Conservation (phyloP, 345 rosid genomes). For the Eucalyptus pauciflora region DNA sequence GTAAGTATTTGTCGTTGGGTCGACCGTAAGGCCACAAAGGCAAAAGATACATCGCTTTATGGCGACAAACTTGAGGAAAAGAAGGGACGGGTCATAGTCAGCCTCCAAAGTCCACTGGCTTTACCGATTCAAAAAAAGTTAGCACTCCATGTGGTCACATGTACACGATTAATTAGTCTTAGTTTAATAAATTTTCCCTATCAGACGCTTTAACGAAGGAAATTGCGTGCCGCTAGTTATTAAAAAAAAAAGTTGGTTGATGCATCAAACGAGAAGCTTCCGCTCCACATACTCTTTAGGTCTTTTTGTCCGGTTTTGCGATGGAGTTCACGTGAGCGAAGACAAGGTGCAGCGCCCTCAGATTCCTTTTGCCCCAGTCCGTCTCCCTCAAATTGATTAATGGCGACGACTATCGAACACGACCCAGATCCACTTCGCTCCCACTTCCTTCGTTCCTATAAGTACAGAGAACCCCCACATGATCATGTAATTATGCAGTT, state of each 20-base stretch:
- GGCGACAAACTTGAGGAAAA: background rate
- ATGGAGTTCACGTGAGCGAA: background rate
- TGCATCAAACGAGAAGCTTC: background rate
- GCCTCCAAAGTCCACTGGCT: background rate
- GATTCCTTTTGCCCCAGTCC: background rate
- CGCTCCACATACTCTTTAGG: background rate
- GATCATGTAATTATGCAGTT: background rate
- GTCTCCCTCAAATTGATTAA: background rate
- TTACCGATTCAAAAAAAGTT: background rate
- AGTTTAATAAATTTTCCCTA: background rate
- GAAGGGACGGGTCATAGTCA: background rate
- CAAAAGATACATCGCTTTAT: background rate
- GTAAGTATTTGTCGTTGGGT: background rate
- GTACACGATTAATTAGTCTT: background rate
- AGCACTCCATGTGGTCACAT: background rate
- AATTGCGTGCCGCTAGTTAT: background rate
- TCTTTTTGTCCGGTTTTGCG: background rate
- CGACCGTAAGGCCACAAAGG: background rate
- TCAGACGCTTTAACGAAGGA: background rate
- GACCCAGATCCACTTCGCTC: background rate
- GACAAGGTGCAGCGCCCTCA: background rate
- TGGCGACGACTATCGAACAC: background rate
- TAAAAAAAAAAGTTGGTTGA: background rate
- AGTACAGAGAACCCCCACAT: background rate
- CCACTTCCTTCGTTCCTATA: background rate